These are phyloP conservation scores for Backusella sp. DNA, from an alignment of 192 early-diverging fungal genomes.

Conservation along the genomic window DNA sequence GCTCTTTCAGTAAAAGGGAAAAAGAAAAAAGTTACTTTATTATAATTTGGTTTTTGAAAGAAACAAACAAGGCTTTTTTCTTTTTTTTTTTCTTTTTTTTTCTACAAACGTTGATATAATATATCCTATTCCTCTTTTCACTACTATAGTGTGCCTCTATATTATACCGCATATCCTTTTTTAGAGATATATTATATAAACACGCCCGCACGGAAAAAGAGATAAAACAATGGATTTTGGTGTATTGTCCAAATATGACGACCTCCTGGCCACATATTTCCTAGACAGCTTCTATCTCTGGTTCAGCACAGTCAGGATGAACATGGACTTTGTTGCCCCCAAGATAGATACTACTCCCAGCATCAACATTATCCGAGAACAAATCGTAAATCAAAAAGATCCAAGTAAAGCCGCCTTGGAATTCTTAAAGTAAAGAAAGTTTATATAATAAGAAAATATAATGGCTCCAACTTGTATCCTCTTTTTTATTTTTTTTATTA, in stretches of 20 bases:
- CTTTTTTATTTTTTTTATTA: no score
- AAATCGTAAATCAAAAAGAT: slow-evolving; percentile 37
- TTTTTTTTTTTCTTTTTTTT: no score
- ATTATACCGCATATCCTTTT: background rate
- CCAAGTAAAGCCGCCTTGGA: slow-evolving; percentile 17
- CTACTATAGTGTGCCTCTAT: no score
- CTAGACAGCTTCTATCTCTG: slow-evolving; percentile 48
- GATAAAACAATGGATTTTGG: slow-evolving; percentile 41
- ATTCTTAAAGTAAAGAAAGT: background rate
- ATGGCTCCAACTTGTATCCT: background rate
- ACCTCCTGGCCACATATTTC: slow-evolving; percentile 46
- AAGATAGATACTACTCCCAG: slow-evolving; percentile 24
- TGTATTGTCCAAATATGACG: slow-evolving; percentile 49
- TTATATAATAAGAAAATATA: background rate
- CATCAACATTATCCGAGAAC: slow-evolving; percentile 38
- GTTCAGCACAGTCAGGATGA: slow-evolving; percentile 53
- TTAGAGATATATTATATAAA: background rate
- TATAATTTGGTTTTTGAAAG: no score
- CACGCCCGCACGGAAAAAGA: background rate
- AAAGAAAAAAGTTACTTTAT: no score
- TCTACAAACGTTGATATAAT: no score
- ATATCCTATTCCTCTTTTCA: no score
- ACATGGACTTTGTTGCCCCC: slow-evolving; percentile 35
- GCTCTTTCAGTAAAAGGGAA: no score
- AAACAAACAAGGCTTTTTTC: no score